phyloP scores from a whole-genome alignment of 768 basidiomycete species.

The Agrocybe pediades region DNA sequence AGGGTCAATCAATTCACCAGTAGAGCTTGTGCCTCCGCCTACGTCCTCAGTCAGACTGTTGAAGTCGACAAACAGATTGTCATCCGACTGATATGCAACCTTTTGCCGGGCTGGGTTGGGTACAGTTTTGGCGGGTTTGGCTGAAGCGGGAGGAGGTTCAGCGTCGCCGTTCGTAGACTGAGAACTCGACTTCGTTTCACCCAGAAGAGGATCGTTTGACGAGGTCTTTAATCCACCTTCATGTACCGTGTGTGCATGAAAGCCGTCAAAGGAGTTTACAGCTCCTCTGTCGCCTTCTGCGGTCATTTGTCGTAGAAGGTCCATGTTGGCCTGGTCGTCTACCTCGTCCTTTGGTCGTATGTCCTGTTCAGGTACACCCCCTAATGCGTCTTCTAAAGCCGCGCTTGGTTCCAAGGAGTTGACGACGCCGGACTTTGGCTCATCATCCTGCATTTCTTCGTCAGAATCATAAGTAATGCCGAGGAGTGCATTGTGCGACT shows the following conservation, averaged over 20 bases:
- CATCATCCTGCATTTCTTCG: slow-evolving; percentile 63
- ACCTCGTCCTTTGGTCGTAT: slow-evolving; percentile 40
- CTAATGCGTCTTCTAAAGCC: slow-evolving; percentile 61
- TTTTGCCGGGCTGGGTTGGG: slow-evolving; percentile 61
- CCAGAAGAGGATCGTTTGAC: slow-evolving; percentile 59
- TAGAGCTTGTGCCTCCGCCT: slow-evolving; percentile 12
- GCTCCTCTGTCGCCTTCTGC: slow-evolving; percentile 1
- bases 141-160: slow-evolving; percentile 28
- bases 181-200: slow-evolving; percentile 39
- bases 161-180: slow-evolving; percentile 38
- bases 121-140: slow-evolving; percentile 43
- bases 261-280: not conserved
- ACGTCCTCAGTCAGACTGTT: slow-evolving; percentile 33
- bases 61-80: slow-evolving; percentile 51
- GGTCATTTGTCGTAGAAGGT: slow-evolving; percentile 15
- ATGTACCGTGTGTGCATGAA: slow-evolving; percentile 1
- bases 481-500: slow-evolving; percentile 30
- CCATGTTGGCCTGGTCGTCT: slow-evolving; percentile 49
- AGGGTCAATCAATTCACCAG: slow-evolving; percentile 29
- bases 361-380: slow-evolving; percentile 26
- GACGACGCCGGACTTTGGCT: slow-evolving; percentile 56
- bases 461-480: slow-evolving; percentile 62
- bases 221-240: slow-evolving; percentile 50
- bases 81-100: slow-evolving; percentile 62
- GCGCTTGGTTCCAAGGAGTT: slow-evolving; percentile 59